phyloP scores from a whole-genome alignment of 2,329 filamentous ascomycete genomes.

The Raffaelea albimanens region DNA sequence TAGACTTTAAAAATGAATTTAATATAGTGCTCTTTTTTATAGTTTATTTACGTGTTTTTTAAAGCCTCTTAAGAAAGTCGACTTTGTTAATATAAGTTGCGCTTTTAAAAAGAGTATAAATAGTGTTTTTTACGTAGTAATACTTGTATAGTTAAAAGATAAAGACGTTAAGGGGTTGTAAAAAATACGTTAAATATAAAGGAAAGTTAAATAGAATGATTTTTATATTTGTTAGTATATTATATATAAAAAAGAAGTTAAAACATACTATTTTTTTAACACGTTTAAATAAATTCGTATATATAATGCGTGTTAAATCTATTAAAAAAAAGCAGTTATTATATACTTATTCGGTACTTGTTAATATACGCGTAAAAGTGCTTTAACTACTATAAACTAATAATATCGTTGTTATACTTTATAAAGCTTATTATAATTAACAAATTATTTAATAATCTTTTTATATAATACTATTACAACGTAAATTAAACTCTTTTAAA shows the following conservation, averaged over 20 bases:
- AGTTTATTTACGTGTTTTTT: background rate
- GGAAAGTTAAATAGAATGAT: background rate
- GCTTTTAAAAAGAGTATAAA: too few relatives aligned
- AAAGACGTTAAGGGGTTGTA: background rate
- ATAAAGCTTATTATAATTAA: background rate
- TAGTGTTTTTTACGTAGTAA: background rate
- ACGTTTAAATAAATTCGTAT: background rate
- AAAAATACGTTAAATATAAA: background rate
- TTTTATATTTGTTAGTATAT: background rate
- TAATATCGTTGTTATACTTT: background rate
- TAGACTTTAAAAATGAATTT: background rate
- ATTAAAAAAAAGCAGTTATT: background rate
- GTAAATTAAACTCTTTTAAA: background rate
- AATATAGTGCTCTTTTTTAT: background rate
- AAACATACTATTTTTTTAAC: background rate
- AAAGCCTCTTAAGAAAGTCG: background rate
- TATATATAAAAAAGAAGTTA: background rate
- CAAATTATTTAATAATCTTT: background rate
- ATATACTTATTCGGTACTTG: background rate
- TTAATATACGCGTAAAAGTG: background rate
- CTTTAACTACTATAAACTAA: background rate
- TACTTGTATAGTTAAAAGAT: background rate
- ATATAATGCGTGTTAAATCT: background rate
- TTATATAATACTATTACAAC: background rate
- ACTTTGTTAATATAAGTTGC: too few relatives aligned